Percentiles rank a stretch among this genome's conserved stretches.
Evolutionary conservation across 192 early-diverging fungal genomes (phyloP).

Genomic region (Backusella morwellensis): DNA sequence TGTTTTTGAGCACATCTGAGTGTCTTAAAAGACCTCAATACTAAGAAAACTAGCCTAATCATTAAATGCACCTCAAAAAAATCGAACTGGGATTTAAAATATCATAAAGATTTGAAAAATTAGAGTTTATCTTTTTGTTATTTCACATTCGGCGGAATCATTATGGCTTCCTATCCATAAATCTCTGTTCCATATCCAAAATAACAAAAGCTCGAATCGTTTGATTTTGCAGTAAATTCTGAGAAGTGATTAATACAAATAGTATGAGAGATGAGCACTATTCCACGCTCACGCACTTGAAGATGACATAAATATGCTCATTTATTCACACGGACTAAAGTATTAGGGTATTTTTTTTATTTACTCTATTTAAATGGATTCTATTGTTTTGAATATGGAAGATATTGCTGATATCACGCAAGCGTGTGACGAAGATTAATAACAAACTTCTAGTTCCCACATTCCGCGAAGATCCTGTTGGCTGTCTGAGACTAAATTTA

Average conservation of each 20-base stretch:
- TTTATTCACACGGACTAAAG: not conserved
- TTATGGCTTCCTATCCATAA: too few species aligned
- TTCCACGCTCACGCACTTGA: not conserved
- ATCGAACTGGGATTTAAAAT: too few species aligned
- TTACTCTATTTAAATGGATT: not conserved
- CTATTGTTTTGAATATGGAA: not conserved
- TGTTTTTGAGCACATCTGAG: too few species aligned
- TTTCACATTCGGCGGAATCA: too few species aligned
- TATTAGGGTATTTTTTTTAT: not conserved
- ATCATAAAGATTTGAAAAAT: too few species aligned
- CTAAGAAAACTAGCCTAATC: too few species aligned
- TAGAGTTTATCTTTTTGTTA: too few species aligned
- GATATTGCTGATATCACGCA: not conserved
- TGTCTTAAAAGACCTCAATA: too few species aligned
- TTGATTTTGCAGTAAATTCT: not conserved
- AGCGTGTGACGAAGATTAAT: not conserved
- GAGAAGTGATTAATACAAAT: not conserved
- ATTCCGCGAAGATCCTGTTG: not conserved
- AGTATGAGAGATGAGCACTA: not conserved
- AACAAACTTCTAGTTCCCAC: constrained; percentile 2
- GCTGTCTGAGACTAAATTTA: not conserved
- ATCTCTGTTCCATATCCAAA: not conserved
- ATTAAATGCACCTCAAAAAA: too few species aligned
- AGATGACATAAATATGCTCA: not conserved
- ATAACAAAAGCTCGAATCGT: not conserved